Base-by-base conservation (phyloP, 1,139 yeast species). In the Ogataea hybrid region DNA sequence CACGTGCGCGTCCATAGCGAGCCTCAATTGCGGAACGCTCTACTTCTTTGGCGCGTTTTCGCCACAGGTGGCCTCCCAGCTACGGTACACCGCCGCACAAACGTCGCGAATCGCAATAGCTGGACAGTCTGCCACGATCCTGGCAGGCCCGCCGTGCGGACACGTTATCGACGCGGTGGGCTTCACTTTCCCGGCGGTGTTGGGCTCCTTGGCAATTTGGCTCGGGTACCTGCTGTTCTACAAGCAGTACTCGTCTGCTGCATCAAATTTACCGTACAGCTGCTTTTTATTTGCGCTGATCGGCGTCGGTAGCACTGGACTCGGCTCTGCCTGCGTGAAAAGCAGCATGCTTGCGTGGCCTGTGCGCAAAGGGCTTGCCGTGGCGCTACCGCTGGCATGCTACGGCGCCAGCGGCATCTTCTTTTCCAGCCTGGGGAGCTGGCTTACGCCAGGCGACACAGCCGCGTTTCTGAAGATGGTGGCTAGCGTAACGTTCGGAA, bases 331-430 rank as follows among this genome's bases (percentile, higher is more conserved):
- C 4, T 68, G 78, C 51, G 67, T 78, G 54, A 79, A 79, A 51
- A 77, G 83, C 54, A 72, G 81, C 57, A 81, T 83, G 34, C 65
- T 77, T 17, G 65, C 69, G 21, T 77, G 76, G 52, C 84, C 84
- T 1, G 67, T 72, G 39, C 68, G 74, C 28, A 59, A 80, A 46
- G 84, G 84, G 1, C 68, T 78, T 10, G 83, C 84, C 6, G 77
- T 84, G 1, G 72, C 81, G 2, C 65, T 79, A 37, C 84, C 84
- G 1, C 65, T 77, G 48, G 78, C 84, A 2, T 63, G 77, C 32
- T 77, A 76, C 54, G 84, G 84, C 0, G 63, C 77, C 16, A 75
- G 81, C 65, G 84, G 84, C 1, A 65, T 77, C 52, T 69, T 77
- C 41, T 78, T 70, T 49, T 76, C 83, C 0, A 68, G 70, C 2